Conservation (phyloP, 2,329 filamentous ascomycete genomes). For the Aspergillus intermedius region DNA sequence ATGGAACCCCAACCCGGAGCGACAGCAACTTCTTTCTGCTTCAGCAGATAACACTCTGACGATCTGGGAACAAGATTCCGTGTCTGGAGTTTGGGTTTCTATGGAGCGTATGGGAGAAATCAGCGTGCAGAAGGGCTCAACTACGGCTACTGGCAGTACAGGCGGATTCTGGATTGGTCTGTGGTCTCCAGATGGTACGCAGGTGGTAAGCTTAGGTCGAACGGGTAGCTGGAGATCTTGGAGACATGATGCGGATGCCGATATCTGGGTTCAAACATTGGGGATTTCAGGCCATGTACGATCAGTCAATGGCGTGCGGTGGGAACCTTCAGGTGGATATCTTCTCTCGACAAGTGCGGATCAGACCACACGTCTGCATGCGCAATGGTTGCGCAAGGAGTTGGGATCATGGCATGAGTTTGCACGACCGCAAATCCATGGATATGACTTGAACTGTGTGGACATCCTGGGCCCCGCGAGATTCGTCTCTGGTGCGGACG, state of each 20-base stretch:
- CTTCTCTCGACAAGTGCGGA: constrained; percentile 83
- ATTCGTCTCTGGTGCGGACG: constrained; percentile 92
- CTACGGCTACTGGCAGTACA: constrained; percentile 89
- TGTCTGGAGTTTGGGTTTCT: constrained; percentile 87
- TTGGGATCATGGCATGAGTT: constrained; percentile 83
- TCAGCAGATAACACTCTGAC: constrained; percentile 93
- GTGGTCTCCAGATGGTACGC: constrained; percentile 72
- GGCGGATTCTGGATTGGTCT: constrained; percentile 95
- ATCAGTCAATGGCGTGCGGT: constrained; percentile 73
- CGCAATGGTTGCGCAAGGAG: constrained; percentile 60
- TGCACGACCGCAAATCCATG: constrained; percentile 91
- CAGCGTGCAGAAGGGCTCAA: constrained; percentile 88
- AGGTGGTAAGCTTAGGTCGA: constrained; percentile 74
- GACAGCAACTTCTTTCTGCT: constrained; percentile 71
- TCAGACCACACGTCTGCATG: constrained; percentile 85
- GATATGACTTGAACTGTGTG: constrained; percentile 95
- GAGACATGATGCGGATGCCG: constrained; percentile 55
- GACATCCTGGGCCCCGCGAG: constrained; percentile 64
- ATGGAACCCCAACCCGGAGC: constrained; percentile 57
- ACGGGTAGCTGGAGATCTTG: constrained; percentile 92
- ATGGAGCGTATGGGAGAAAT: constrained; percentile 83
- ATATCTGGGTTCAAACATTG: constrained; percentile 69
- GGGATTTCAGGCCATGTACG: constrained; percentile 79
- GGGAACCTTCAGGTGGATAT: constrained; percentile 76
- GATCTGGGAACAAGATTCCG: constrained; percentile 80